These are phyloP conservation scores for Aspergillus sp. DNA, from an alignment of 2,329 filamentous ascomycete genomes.

Conservation along the genomic window DNA sequence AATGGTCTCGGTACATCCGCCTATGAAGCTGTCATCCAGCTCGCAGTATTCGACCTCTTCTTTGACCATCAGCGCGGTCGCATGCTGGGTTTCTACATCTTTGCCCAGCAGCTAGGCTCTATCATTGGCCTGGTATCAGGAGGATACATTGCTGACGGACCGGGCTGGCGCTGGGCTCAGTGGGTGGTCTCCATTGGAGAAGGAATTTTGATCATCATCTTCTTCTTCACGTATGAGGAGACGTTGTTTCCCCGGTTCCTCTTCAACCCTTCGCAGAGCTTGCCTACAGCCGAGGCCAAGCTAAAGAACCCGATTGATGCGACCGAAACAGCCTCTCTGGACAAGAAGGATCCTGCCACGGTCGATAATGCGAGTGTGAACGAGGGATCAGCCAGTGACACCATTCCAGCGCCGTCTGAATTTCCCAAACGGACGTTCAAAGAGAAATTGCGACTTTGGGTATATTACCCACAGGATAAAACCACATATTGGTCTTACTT, in stretches of 20 bases:
- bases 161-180: slow-evolving; percentile 38
- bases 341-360: background rate
- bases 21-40: slow-evolving; percentile 43
- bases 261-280: background rate
- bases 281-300: background rate
- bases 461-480: slow-evolving; percentile 2
- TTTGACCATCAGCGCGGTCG: slow-evolving; percentile 41
- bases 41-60: slow-evolving; percentile 44
- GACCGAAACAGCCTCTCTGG: background rate
- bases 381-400: background rate
- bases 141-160: slow-evolving; percentile 36
- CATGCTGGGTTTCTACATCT: slow-evolving; percentile 41
- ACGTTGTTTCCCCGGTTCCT: slow-evolving; percentile 5
- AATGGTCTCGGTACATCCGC: slow-evolving; percentile 16
- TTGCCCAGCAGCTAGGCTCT: slow-evolving; percentile 42
- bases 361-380: background rate
- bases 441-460: background rate
- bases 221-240: slow-evolving; percentile 3
- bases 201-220: slow-evolving; percentile 1
- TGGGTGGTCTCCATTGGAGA: slow-evolving; percentile 4
- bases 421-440: background rate
- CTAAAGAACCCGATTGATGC: background rate
- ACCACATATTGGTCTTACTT: slow-evolving; percentile 7
- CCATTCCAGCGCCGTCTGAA: background rate
- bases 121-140: slow-evolving; percentile 42